These are phyloP conservation scores for Pseudophaeomoniella oleicola DNA, from an alignment of 2,329 filamentous ascomycete genomes.

Conservation along the genomic window DNA sequence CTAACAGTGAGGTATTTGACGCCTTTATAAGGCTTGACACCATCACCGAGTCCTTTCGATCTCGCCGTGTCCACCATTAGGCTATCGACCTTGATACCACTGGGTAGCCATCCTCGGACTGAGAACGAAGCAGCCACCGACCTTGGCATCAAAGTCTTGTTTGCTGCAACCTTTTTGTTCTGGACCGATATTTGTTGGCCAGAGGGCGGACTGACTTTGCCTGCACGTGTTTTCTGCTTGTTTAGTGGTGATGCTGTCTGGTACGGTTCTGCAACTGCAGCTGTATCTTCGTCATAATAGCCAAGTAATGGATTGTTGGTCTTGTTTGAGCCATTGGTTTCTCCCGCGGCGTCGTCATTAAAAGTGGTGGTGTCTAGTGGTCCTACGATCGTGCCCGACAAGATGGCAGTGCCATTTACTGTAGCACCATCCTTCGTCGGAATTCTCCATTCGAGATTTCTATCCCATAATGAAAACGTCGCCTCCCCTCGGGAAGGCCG, in stretches of 20 bases:
- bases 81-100: conserved; percentile 48
- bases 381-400: conserved; percentile 71
- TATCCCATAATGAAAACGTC: conserved; percentile 59
- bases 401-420: conserved; percentile 52
- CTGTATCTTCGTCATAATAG: conserved; percentile 29
- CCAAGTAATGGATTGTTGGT: conserved; percentile 25
- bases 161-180: conserved; percentile 39
- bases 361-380: conserved; percentile 34
- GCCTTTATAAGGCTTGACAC: conserved; percentile 90
- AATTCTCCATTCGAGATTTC: conserved; percentile 68
- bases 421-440: conserved; percentile 59
- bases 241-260: background rate
- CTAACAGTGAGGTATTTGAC: conserved; percentile 87
- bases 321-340: conserved; percentile 9
- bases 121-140: conserved; percentile 55
- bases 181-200: conserved; percentile 9
- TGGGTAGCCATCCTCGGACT: conserved; percentile 50
- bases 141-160: conserved; percentile 65
- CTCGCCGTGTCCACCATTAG: conserved; percentile 55
- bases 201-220: conserved; percentile 15
- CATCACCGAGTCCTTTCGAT: conserved; percentile 72
- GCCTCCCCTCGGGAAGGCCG: conserved; percentile 72
- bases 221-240: conserved; percentile 14
- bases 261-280: conserved; percentile 9
- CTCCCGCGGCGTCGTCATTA: conserved; percentile 25